phyloP scores from a whole-genome alignment of 78 protist genomes.

The Isochrysis galbana region DNA sequence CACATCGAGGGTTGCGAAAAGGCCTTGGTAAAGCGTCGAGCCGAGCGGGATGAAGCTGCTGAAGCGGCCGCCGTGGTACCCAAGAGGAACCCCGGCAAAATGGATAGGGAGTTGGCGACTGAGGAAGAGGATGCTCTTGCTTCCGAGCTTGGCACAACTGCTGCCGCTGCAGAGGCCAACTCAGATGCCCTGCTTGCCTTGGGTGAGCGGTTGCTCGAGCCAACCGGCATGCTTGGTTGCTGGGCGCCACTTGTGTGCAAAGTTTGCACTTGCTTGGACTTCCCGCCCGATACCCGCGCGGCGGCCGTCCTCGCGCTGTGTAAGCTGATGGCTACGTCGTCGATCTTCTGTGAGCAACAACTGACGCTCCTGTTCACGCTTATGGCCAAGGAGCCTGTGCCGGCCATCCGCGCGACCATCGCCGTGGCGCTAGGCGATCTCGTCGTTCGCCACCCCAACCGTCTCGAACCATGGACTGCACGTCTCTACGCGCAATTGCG shows the following conservation, averaged over 20 bases:
- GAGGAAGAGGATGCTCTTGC: not conserved
- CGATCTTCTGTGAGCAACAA: constrained; percentile 9
- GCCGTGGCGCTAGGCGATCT: constrained; percentile 87
- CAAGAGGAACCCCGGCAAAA: not conserved
- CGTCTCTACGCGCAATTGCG: constrained; percentile 62
- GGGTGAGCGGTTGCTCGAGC: not conserved
- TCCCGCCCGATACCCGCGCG: constrained; percentile 28
- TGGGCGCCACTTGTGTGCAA: not conserved
- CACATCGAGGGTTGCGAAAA: not conserved
- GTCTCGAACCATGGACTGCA: constrained; percentile 87
- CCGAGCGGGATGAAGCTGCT: not conserved
- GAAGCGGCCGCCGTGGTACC: not conserved
- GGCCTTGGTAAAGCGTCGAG: not conserved
- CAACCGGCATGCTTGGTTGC: not conserved
- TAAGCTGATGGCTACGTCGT: constrained; percentile 69
- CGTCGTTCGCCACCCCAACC: constrained; percentile 76
- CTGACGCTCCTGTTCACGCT: constrained; percentile 72
- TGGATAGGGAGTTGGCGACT: not conserved
- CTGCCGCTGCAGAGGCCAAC: not conserved
- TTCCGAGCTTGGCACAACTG: not conserved
- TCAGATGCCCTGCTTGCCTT: not conserved
- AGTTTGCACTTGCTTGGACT: not conserved
- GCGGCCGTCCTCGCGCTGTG: constrained; percentile 70
- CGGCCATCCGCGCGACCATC: constrained; percentile 75
- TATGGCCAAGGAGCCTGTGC: not conserved